phyloP scores from a whole-genome alignment of 2,329 filamentous ascomycete genomes.

The Dichotomopilus funicola region DNA sequence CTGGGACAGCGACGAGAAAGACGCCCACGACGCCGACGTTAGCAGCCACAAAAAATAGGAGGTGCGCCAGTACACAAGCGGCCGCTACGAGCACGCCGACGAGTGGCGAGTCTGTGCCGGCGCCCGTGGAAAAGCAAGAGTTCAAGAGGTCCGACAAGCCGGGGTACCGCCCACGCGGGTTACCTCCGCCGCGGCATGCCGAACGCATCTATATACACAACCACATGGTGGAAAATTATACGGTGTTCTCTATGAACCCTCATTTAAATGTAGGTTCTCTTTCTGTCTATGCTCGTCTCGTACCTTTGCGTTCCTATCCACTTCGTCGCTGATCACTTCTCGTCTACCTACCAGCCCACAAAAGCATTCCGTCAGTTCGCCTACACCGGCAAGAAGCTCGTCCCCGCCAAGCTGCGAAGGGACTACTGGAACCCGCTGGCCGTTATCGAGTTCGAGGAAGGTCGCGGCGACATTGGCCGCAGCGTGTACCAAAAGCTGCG shows the following conservation, averaged over 20 bases:
- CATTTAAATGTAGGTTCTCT: slow-evolving; percentile 13
- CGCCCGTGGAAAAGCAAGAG: background rate
- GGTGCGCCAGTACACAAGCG: slow-evolving; percentile 8
- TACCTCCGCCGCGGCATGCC: slow-evolving; percentile 38
- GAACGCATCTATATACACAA: slow-evolving; percentile 53
- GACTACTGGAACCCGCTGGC: slow-evolving; percentile 61
- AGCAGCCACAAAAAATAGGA: background rate
- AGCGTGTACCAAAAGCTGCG: slow-evolving; percentile 57
- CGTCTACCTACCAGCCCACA: slow-evolving; percentile 20
- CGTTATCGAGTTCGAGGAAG: slow-evolving; percentile 50
- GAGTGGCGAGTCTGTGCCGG: background rate
- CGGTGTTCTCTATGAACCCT: slow-evolving; percentile 44
- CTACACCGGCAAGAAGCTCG: slow-evolving; percentile 62
- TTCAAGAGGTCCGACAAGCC: background rate
- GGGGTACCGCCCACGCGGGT: background rate
- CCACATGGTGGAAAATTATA: slow-evolving; percentile 44
- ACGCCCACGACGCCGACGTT: too few relatives aligned
- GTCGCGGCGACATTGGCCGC: slow-evolving; percentile 47
- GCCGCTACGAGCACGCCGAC: background rate
- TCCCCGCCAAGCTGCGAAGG: slow-evolving; percentile 56
- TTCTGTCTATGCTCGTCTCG: background rate
- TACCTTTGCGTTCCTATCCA: background rate
- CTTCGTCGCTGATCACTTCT: background rate
- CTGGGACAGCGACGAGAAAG: too few relatives aligned
- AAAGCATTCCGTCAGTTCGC: slow-evolving; percentile 37